phyloP scores from a whole-genome alignment of 768 basidiomycete species.

The Tulasnella sp. region DNA sequence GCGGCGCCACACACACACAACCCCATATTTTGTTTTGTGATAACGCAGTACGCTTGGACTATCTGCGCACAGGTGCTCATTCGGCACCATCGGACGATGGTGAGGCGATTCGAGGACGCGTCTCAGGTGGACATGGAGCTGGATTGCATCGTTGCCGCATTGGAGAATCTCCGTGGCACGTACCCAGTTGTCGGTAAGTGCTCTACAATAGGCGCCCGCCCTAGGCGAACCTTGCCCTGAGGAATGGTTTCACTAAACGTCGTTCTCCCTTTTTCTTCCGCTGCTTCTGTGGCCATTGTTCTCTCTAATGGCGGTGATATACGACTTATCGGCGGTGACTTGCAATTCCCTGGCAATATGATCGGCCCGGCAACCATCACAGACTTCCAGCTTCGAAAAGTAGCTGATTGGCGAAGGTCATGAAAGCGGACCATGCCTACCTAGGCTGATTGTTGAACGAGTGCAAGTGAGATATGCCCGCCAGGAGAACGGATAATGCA shows the following conservation, averaged over 20 bases:
- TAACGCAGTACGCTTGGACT: conserved; percentile 25
- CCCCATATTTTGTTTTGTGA: neutral
- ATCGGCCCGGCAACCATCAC: neutral
- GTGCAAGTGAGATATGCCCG: neutral
- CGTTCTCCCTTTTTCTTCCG: neutral
- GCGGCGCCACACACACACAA: neutral
- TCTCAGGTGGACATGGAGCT: conserved; percentile 19
- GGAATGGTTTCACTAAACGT: neutral
- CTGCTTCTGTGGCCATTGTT: conserved; percentile 3
- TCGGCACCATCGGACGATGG: conserved; percentile 11
- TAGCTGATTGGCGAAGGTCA: conserved; percentile 22
- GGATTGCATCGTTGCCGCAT: conserved; percentile 6
- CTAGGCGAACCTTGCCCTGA: neutral
- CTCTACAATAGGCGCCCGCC: neutral
- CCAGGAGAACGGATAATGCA: neutral
- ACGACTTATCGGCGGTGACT: conserved; percentile 12
- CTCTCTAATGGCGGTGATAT: neutral
- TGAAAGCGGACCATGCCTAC: neutral
- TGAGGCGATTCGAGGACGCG: conserved; percentile 20
- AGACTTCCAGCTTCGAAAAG: conserved; percentile 25
- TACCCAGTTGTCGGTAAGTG: conserved; percentile 25
- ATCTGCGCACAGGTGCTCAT: conserved; percentile 24
- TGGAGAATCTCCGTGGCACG: conserved; percentile 15
- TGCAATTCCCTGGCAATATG: neutral
- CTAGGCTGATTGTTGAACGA: neutral